Base-by-base conservation (phyloP, 177 flowering plant species). In the Telopea speciosissima region DNA sequence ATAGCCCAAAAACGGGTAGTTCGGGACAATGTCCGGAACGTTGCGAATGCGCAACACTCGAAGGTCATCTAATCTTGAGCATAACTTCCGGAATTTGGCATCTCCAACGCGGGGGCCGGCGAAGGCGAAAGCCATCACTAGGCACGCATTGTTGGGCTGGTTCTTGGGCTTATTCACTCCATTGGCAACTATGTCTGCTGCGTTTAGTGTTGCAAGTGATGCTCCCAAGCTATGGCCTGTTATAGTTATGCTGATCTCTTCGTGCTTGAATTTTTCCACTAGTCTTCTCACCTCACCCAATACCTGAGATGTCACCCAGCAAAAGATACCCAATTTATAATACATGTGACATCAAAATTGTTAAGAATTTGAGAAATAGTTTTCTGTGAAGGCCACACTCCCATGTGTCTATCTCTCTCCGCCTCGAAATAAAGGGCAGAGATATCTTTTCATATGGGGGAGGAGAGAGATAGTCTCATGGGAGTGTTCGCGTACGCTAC, bases 211-310 rank as follows among this genome's bases (percentile, higher is more conserved):
- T 62, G 83, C 88, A 0, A 94, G 66, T 1, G 97, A 90, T 2
- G 90, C 95, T 3, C 97, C 99, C 64, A 94, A 77, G 80, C 97
- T 94, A 85, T 94, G 99, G 5, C 97, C 97, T 0, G 88, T 81
- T 24, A 87, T 36, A 0, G 92, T 87, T 33, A 94, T 85, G 86
- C 99, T 94, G 24, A 89, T 81, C 26, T 92, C 96, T 70, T 92
- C 97, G 13, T 88, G 63, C 78, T 87, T 83, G 85, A 63, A 89
- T 65, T 72, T 33, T 28, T 86, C 90, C 63, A 89, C 86, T 0
- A 89, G 81, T 67, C 88, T 89, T 67, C 64, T 79, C 3, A 94
- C 83, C 76, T 94, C 97, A 0, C 52, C 45, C 6, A 89, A 63
- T 28, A 92, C 97, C 98, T 93, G 79, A 58, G 71, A 28, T 28